Evolutionary conservation across 371 early-diverging fungal genomes (phyloP), one percentile per base, ranked within the genome.

Genomic region (Umbelopsis sp.): DNA sequence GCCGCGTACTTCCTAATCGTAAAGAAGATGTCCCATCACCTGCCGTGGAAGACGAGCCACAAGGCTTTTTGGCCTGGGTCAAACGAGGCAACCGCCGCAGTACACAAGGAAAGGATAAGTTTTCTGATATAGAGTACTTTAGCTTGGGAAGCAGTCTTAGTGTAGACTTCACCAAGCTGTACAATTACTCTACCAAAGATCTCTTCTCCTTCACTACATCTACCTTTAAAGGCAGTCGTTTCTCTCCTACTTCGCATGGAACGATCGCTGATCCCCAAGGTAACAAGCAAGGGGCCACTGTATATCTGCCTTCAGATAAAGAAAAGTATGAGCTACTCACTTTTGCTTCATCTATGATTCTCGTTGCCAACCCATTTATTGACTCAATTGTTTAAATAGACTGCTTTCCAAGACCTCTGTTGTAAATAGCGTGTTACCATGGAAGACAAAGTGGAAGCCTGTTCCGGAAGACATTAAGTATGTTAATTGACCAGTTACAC

Each of bases 401-500:
- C 35, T 35, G 3, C 18, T 29, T 32, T 29, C 57, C 12, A 57
- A 57, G 57, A 35, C 57, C 29, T 57, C 57, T 1, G 57, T 57
- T 57, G 57, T 57, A 0, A 78, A 78, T 0, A 81, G 84, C 63
- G 82, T 84, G 1, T 32, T 81, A 0, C 82, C 84, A 10, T 84
- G 84, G 84, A 82, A 79, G 63, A 79, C 80, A 18, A 77, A 72
- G 70, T 84, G 84, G 84, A 84, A 80, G 44, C 82, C 84, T 9
- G 81, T 79, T 0, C 76, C 79, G n/a, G 82, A 81, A 72, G 84
- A 84, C 68, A 78, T 79, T 70, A 83, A 81, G 83, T 80, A 74
- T 63, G 66, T 20, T 1, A 3, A n/a, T 18, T 44, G 6, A 45
- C 8, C 12, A 24, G 9, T n/a, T 53, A 35, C n/a, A 57, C 10